These are phyloP conservation scores for Samsoniella hepiali DNA, from an alignment of 2,329 filamentous ascomycete species.

Conservation along the genomic window DNA sequence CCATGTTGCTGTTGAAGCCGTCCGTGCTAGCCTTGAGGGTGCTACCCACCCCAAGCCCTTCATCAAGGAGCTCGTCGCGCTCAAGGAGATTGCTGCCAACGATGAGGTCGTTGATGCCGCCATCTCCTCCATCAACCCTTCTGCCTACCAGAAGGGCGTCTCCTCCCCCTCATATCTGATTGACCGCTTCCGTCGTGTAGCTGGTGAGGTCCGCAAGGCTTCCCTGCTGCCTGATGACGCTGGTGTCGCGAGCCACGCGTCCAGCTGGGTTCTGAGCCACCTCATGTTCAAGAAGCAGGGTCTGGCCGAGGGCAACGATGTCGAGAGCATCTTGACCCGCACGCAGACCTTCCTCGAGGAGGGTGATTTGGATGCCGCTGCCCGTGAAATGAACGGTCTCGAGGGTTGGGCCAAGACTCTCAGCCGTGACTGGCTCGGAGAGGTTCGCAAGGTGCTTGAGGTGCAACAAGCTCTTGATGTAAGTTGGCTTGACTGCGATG, in stretches of 20 bases:
- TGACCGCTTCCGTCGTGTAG: conserved; percentile 92
- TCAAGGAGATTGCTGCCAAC: conserved; percentile 85
- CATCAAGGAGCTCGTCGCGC: conserved; percentile 84
- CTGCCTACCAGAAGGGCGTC: conserved; percentile 89
- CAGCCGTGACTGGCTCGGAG: conserved; percentile 88
- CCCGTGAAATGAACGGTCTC: conserved; percentile 90
- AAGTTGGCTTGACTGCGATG: conserved; percentile 39
- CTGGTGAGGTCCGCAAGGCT: conserved; percentile 89
- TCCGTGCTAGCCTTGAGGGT: conserved; percentile 77
- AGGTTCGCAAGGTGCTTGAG: conserved; percentile 89
- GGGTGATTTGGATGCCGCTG: conserved; percentile 85
- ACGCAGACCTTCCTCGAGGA: conserved; percentile 91
- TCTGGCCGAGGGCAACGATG: conserved; percentile 77
- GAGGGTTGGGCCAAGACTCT: conserved; percentile 94
- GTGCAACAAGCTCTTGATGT: conserved; percentile 96
- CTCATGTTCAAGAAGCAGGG: conserved; percentile 94
- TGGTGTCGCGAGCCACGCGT: conserved; percentile 90
- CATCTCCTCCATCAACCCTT: conserved; percentile 92
- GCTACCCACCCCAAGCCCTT: conserved; percentile 74
- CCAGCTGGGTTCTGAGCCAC: conserved; percentile 85
- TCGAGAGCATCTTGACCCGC: conserved; percentile 87
- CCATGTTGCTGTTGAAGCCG: conserved; percentile 91
- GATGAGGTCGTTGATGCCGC: conserved; percentile 87
- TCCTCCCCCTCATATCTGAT: conserved; percentile 81
- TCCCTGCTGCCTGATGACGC: conserved; percentile 88